These are phyloP conservation scores for Candida suzukii DNA, from an alignment of 805 yeast species.

Conservation along the genomic window DNA sequence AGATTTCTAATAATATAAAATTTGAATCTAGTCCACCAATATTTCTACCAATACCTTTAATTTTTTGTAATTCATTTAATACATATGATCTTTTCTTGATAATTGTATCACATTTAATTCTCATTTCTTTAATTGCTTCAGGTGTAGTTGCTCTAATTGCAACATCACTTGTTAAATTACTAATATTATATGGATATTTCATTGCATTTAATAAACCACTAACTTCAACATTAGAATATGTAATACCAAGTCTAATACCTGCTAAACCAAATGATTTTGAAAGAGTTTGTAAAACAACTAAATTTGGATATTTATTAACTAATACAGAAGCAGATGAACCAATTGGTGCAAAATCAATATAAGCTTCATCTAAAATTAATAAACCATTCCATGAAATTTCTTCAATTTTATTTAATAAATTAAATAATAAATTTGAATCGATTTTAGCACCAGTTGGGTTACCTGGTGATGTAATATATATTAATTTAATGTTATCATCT, in stretches of 20 bases:
- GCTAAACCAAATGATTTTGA: conserved; percentile 96
- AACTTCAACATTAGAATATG: conserved; percentile 56
- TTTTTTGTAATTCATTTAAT: conserved; percentile 41
- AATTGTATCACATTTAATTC: conserved; percentile 41
- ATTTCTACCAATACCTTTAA: conserved; percentile 62
- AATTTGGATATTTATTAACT: conserved; percentile 74
- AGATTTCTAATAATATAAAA: conserved; percentile 68
- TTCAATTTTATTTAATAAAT: conserved; percentile 31
- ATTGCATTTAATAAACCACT: conserved; percentile 72
- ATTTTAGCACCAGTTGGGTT: conserved; percentile 83
- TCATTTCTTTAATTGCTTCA: conserved; percentile 55
- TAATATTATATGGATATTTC: conserved; percentile 95
- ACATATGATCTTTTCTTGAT: conserved; percentile 49
- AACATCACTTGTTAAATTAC: conserved; percentile 67
- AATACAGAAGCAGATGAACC: conserved; percentile 70
- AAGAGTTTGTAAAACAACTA: conserved; percentile 85
- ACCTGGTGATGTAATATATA: conserved; percentile 92
- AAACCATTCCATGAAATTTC: conserved; percentile 61
- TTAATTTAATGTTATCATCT: conserved; percentile 63
- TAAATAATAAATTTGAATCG: conserved; percentile 38
- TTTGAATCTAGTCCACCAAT: conserved; percentile 86
- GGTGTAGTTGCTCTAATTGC: conserved; percentile 67
- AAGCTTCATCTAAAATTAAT: conserved; percentile 90
- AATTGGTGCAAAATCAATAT: conserved; percentile 71
- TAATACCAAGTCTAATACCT: conserved; percentile 84